phyloP scores from a whole-genome alignment of 345 rosid species.

The Boechera divaricarpa region DNA sequence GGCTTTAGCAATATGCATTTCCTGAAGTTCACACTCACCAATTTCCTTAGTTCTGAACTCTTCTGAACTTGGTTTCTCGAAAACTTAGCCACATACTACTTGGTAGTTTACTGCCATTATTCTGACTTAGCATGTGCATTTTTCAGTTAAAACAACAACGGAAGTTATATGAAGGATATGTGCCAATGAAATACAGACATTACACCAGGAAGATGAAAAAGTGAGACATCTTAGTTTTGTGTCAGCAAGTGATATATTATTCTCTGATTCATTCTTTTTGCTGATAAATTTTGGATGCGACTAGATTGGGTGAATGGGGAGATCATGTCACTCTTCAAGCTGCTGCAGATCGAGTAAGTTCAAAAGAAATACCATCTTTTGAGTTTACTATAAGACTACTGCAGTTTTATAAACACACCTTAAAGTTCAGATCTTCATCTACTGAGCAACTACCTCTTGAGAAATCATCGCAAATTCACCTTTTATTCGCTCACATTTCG shows the following conservation, averaged over 20 bases:
- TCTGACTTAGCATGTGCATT: conserved; percentile 20
- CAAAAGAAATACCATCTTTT: not conserved
- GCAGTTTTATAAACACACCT: conserved; percentile 2
- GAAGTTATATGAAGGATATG: conserved; percentile 79
- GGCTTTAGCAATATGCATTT: conserved; percentile 14
- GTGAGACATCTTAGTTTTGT: conserved; percentile 59
- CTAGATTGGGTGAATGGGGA: conserved; percentile 94
- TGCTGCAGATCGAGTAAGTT: conserved; percentile 92
- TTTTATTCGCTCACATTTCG: conserved; percentile 29
- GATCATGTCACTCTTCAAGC: conserved; percentile 96
- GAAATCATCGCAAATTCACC: not conserved
- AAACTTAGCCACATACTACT: not conserved
- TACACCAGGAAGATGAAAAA: conserved; percentile 86
- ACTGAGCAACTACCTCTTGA: conserved; percentile 5
- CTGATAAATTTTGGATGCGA: conserved; percentile 35
- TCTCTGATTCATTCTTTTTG: conserved; percentile 28
- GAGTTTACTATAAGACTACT: conserved; percentile 21
- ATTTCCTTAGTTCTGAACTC: not conserved
- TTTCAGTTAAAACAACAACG: conserved; percentile 76
- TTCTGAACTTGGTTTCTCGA: not conserved
- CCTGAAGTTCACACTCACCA: not conserved
- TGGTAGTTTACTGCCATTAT: not conserved
- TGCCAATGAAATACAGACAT: conserved; percentile 86
- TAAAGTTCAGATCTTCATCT: not conserved
- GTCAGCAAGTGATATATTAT: not conserved